These are phyloP conservation scores for Clonostachys rhizophaga DNA, from an alignment of 2,329 filamentous ascomycete species.

Conservation along the genomic window DNA sequence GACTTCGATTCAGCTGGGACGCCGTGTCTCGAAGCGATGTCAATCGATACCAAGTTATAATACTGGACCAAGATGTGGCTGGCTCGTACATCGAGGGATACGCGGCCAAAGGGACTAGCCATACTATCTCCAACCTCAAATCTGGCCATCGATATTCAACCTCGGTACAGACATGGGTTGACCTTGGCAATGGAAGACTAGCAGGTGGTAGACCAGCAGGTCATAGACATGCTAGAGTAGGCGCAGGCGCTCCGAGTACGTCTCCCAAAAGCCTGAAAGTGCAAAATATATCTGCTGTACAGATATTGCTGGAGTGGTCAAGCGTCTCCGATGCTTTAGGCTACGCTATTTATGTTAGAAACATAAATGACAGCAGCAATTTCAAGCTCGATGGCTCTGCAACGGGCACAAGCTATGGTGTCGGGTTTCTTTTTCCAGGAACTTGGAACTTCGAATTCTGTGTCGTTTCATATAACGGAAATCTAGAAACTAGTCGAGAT, in stretches of 20 bases:
- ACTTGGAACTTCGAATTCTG: conserved; percentile 11
- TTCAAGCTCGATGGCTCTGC: background rate
- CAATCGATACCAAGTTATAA: background rate
- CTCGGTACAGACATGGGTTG: background rate
- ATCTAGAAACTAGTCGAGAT: conserved; percentile 2
- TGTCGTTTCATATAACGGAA: conserved; percentile 10
- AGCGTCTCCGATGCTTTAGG: background rate
- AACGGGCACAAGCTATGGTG: background rate
- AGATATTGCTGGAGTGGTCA: background rate
- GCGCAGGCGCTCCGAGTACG: background rate
- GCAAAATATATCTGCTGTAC: no score
- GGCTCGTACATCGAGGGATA: background rate
- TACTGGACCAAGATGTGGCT: background rate
- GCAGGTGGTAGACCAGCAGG: background rate
- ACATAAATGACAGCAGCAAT: background rate
- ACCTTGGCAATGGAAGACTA: background rate
- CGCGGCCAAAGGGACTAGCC: background rate
- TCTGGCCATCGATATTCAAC: background rate
- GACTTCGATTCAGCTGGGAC: background rate
- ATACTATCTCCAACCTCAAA: background rate
- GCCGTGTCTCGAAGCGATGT: background rate
- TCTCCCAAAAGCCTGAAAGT: background rate
- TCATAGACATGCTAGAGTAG: background rate
- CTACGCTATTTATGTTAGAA: background rate
- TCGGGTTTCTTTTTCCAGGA: conserved; percentile 7